A percentile compares a stretch with the other conserved stretches of the same genome.
These are phyloP conservation scores for Pleochaeta shiraiana DNA, from an alignment of 2,329 filamentous ascomycete genomes.

Conservation along the genomic window DNA sequence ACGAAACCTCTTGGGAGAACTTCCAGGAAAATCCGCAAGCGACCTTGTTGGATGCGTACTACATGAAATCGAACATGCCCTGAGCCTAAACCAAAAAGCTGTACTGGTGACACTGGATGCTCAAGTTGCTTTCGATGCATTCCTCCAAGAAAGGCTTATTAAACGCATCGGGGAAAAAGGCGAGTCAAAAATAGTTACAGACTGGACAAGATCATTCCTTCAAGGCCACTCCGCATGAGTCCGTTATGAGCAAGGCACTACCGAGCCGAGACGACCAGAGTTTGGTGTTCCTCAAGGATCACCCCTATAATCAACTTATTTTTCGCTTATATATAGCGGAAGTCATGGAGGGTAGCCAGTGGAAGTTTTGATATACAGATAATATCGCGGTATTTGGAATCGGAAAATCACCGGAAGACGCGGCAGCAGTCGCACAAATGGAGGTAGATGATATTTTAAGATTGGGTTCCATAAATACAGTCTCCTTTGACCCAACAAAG, in stretches of 20 bases:
- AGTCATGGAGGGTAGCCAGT: neutral
- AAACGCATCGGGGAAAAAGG: neutral
- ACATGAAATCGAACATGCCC: neutral
- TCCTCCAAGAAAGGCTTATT: neutral
- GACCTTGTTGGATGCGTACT: neutral
- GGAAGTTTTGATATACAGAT: neutral
- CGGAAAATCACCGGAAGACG: neutral
- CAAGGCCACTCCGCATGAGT: neutral
- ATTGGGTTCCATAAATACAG: neutral
- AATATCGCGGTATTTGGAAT: no score
- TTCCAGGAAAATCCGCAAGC: neutral
- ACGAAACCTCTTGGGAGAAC: neutral
- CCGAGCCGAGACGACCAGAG: neutral
- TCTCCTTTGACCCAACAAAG: neutral
- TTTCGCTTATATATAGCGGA: neutral
- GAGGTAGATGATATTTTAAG: neutral
- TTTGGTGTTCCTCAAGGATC: neutral
- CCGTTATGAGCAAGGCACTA: neutral
- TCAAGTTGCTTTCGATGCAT: neutral
- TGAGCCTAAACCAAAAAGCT: neutral
- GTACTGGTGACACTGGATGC: neutral
- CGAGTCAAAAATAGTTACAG: neutral
- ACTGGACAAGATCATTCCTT: neutral
- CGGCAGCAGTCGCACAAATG: neutral
- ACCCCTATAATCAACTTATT: neutral